Conservation (phyloP, 805 yeast species). For the Metahyphopichia silvanorum region DNA sequence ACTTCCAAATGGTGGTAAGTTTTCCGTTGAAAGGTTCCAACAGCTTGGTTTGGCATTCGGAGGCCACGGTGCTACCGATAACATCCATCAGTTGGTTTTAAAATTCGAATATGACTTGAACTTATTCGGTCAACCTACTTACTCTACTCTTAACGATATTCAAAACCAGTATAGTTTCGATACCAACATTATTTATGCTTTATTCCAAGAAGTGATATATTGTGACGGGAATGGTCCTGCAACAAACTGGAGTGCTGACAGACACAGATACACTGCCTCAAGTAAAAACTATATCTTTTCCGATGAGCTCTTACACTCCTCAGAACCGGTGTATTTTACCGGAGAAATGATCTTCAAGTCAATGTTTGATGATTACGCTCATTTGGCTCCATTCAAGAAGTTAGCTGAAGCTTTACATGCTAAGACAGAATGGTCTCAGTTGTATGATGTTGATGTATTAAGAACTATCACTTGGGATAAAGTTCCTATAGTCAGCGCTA, state of each 20-base stretch:
- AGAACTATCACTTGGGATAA: constrained; percentile 25
- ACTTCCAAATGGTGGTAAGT: constrained; percentile 50
- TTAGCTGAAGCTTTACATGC: constrained; percentile 38
- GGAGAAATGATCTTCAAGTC: constrained; percentile 56
- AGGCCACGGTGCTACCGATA: constrained; percentile 47
- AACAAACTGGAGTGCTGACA: constrained; percentile 48
- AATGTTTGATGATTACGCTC: constrained; percentile 48
- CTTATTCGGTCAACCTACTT: constrained; percentile 33
- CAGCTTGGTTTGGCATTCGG: constrained; percentile 53
- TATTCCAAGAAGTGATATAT: constrained; percentile 59
- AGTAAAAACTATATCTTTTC: constrained; percentile 22
- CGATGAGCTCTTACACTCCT: constrained; percentile 3
- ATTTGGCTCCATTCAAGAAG: constrained; percentile 34
- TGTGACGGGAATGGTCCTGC: constrained; percentile 33
- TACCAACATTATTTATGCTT: constrained; percentile 51
- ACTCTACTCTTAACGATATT: constrained; percentile 28
- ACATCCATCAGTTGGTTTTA: constrained; percentile 42
- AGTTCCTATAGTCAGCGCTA: constrained; percentile 48
- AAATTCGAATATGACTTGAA: constrained; percentile 38
- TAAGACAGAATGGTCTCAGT: constrained; percentile 30
- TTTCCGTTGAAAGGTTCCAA: constrained; percentile 52
- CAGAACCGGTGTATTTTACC: constrained; percentile 39
- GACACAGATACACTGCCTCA: constrained; percentile 24
- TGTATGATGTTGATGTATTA: constrained; percentile 33
- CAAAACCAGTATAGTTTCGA: constrained; percentile 43